Percentiles rank a stretch among this genome's conserved stretches.
These are phyloP conservation scores for Ettlia oleoabundans DNA, from an alignment of 139 green algal species.

Conservation along the genomic window DNA sequence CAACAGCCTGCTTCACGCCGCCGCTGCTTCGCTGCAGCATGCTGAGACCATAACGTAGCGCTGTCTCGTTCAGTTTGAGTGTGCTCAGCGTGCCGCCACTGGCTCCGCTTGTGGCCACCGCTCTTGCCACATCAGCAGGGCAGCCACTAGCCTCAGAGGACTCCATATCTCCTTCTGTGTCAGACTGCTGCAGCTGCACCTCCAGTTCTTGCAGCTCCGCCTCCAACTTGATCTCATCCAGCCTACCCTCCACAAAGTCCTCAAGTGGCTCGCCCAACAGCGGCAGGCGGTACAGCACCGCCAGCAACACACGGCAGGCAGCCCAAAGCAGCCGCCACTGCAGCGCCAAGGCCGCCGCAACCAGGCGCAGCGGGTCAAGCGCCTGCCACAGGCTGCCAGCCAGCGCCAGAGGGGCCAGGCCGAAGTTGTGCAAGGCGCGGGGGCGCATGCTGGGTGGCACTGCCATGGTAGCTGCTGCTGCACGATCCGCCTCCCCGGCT, in stretches of 20 bases:
- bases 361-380: constrained; percentile 7
- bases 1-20: constrained; percentile 21
- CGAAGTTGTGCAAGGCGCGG: too few species aligned
- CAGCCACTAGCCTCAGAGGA: too few species aligned
- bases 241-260: not conserved
- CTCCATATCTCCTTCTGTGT: not conserved
- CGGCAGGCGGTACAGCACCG: constrained; percentile 3
- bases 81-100: not conserved
- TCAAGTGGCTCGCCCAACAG: not conserved
- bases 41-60: constrained; percentile 44
- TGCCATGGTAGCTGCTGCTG: too few species aligned
- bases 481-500: too few species aligned
- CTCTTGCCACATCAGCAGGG: too few species aligned
- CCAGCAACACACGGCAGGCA: not conserved
- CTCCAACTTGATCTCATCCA: not conserved
- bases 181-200: not conserved
- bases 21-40: constrained; percentile 48
- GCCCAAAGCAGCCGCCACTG: not conserved
- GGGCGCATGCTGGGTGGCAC: too few species aligned
- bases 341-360: not conserved
- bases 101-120: not conserved
- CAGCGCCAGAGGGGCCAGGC: not conserved
- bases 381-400: not conserved
- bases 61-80: constrained; percentile 29
- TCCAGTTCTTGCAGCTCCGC: not conserved